Conservation (phyloP, 805 yeast genomes). For the Saccharomycopsis javanensis region DNA sequence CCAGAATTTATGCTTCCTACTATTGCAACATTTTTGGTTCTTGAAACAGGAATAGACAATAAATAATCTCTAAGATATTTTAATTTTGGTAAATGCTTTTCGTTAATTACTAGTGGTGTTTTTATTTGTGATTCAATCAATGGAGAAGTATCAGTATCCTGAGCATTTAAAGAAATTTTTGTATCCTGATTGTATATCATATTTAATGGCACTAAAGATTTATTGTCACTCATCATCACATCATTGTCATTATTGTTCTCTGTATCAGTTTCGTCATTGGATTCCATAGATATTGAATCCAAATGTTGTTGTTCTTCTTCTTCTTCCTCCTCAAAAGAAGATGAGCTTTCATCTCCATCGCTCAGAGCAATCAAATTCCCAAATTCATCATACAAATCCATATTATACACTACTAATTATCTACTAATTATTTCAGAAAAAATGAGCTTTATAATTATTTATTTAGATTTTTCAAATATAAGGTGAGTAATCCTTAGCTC, state of each 20-base stretch:
- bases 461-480: too few species aligned
- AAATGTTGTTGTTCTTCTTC: conserved; percentile 4
- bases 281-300: background rate
- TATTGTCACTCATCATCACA: conserved; percentile 36
- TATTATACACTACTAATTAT: too few species aligned
- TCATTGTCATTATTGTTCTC: conserved; percentile 6
- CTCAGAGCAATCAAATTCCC: conserved; percentile 57
- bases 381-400: conserved; percentile 75
- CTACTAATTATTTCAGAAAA: too few species aligned
- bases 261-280: conserved; percentile 5
- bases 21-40: conserved; percentile 63
- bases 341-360: conserved; percentile 24
- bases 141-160: conserved; percentile 46
- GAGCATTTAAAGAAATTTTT: conserved; percentile 50
- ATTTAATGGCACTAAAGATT: conserved; percentile 32
- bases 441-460: too few species aligned
- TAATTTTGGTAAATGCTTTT: conserved; percentile 45
- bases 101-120: conserved; percentile 40
- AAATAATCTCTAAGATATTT: conserved; percentile 56
- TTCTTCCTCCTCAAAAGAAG: conserved; percentile 17
- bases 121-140: conserved; percentile 45
- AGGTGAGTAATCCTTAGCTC: too few species aligned
- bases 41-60: conserved; percentile 44
- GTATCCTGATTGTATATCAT: conserved; percentile 53
- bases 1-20: conserved; percentile 83